Base-by-base conservation (phyloP, 2,329 filamentous ascomycete species). In the Moelleriella libera region DNA sequence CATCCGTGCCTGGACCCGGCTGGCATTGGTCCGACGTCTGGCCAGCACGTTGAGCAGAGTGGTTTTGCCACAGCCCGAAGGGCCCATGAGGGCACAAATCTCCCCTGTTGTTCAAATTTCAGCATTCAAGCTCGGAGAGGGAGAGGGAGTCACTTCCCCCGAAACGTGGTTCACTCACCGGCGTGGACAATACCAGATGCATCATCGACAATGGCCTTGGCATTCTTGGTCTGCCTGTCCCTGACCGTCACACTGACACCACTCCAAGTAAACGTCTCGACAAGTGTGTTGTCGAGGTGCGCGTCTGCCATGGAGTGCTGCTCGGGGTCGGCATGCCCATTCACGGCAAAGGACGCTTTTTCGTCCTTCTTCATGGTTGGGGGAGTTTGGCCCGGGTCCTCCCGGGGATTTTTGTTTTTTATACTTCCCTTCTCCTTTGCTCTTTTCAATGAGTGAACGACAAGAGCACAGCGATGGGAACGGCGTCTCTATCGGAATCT, bases 21-120 rank as follows among this genome's bases (percentile, higher is more conserved):
- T 54, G 74, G 75, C 14, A 70, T 69, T 5, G 73, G 57, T 60
- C 0, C 61, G 57, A 1, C 63, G 57, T 5, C 78, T 76, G 6
- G 88, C 86, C 11, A 94, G 77, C 5, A 85, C 78, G 60, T 94
- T 89, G 37, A 94, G 72, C 0, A 94, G 72, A 0, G 87, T 94
- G 0, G 88, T 92, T 63, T 94, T 94, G 45, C 88, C 88, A 49
- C 78, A 74, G 5, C 76, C 76, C 32, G 69, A 74, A 7, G 86
- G 86, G 29, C 88, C 88, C 85, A 94, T 90, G 43, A 94, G 65
- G 40, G 87, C 88, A 50, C 87, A 74, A 41, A 89, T 68, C 57
- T 88, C 81, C 31, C 84, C 85, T 62, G 39, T 14, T 7, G 32
- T 7, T 41, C 8, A 41, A 41, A 41, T 12, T 37, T 37, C n/a